Conservation (phyloP, 441 rosid genomes). For the Adansonia madagascariensis region DNA sequence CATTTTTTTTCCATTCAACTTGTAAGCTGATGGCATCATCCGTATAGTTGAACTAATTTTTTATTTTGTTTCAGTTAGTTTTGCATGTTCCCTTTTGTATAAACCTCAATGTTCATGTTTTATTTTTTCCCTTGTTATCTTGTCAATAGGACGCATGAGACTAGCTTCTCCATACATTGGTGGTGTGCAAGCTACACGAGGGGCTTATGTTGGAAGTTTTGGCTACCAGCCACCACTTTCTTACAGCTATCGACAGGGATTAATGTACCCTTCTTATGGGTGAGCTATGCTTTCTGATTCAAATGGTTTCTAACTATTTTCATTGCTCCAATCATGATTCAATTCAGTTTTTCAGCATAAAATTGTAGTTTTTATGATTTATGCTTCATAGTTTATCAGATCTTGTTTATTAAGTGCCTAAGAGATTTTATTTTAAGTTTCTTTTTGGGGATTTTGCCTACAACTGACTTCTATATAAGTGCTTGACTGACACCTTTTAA, state of each 20-base stretch:
- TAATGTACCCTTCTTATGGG: constrained; percentile 86
- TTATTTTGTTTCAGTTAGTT: not conserved
- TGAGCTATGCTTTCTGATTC: constrained; percentile 42
- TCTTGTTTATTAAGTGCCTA: not conserved
- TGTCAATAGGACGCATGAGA: constrained; percentile 63
- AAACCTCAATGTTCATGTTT: not conserved
- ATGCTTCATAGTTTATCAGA: not conserved
- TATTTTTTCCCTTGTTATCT: constrained; percentile 15
- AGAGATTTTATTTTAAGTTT: constrained; percentile 19
- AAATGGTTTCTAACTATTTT: not conserved
- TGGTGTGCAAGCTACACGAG: constrained; percentile 61
- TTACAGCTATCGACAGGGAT: constrained; percentile 77
- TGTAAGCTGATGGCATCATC: not conserved
- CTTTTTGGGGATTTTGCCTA: constrained; percentile 14
- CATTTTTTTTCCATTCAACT: not conserved
- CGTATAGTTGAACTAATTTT: constrained; percentile 7
- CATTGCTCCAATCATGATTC: constrained; percentile 13
- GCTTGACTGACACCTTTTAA: not conserved
- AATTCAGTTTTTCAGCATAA: constrained; percentile 10
- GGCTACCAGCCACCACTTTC: constrained; percentile 76
- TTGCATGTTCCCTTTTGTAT: not conserved
- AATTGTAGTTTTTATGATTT: constrained; percentile 17
- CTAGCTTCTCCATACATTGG: constrained; percentile 61
- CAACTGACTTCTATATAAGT: constrained; percentile 2
- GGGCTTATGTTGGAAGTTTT: constrained; percentile 65